Evolutionary conservation across 306 rosid genomes (phyloP).

Genomic region (Gastrolobium bilobum): DNA sequence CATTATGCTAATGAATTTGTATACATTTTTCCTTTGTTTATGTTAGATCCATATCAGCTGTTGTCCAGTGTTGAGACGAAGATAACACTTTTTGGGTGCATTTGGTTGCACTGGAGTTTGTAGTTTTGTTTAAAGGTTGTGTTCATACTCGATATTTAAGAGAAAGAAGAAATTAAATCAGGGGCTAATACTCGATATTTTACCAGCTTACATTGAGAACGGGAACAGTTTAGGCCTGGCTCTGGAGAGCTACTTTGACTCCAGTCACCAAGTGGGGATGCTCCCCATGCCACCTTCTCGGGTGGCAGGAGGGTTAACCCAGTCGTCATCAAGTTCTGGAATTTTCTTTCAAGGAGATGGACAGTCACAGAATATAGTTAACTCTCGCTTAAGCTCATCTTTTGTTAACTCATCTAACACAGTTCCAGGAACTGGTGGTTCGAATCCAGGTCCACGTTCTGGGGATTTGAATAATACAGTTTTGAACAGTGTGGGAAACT

Average conservation of each 20-base stretch:
- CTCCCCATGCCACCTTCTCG: slow-evolving; percentile 93
- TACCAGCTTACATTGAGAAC: slow-evolving; percentile 27
- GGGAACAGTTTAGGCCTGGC: slow-evolving; percentile 64
- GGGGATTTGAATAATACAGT: slow-evolving; percentile 90
- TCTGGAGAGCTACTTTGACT: slow-evolving; percentile 81
- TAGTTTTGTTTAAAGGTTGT: slow-evolving; percentile 40
- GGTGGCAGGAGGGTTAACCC: slow-evolving; percentile 94
- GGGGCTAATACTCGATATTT: background rate
- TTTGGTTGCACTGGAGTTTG: slow-evolving; percentile 45
- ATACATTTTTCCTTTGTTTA: slow-evolving; percentile 45
- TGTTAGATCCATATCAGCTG: slow-evolving; percentile 54
- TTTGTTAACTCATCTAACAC: slow-evolving; percentile 84
- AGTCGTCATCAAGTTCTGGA: slow-evolving; percentile 92
- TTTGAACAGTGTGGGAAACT: slow-evolving; percentile 83
- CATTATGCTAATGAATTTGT: slow-evolving; percentile 46
- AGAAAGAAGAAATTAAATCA: background rate
- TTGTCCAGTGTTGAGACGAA: slow-evolving; percentile 53
- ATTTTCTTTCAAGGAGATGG: slow-evolving; percentile 99
- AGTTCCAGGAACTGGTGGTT: slow-evolving; percentile 80
- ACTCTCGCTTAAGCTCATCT: slow-evolving; percentile 89
- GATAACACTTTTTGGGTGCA: slow-evolving; percentile 39
- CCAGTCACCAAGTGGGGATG: slow-evolving; percentile 76
- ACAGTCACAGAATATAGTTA: slow-evolving; percentile 77
- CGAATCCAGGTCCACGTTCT: slow-evolving; percentile 83
- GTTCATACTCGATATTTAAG: slow-evolving; percentile 25